Conservation (phyloP, 768 basidiomycete genomes). For the Trametes maxima region DNA sequence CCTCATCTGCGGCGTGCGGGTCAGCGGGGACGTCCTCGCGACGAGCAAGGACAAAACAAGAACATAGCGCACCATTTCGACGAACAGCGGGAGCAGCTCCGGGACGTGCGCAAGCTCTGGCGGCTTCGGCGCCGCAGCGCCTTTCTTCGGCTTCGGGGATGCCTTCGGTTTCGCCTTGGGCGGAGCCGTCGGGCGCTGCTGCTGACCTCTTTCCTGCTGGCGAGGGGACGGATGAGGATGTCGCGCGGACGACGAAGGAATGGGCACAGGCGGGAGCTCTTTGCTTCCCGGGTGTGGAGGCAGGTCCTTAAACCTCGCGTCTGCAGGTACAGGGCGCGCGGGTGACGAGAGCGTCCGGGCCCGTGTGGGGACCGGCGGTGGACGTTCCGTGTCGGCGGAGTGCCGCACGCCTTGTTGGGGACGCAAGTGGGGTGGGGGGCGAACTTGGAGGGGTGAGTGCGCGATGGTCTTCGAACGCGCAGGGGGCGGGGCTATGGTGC, state of each 20-base stretch:
- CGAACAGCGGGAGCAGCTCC: constrained; percentile 83
- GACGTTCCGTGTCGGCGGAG: constrained; percentile 13
- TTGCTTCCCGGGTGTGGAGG: constrained; percentile 40
- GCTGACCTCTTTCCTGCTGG: constrained; percentile 4
- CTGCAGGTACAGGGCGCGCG: background rate
- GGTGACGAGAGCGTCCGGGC: constrained; percentile 11
- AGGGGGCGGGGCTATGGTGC: background rate
- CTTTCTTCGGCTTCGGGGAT: constrained; percentile 42
- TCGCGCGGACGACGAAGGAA: constrained; percentile 31
- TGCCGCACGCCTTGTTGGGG: constrained; percentile 14
- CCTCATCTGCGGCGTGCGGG: constrained; percentile 34
- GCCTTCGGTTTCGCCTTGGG: constrained; percentile 17
- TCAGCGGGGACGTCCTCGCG: background rate
- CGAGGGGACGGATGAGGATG: constrained; percentile 10
- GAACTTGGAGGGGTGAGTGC: constrained; percentile 17
- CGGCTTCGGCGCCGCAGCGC: constrained; percentile 53
- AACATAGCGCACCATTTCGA: constrained; percentile 75
- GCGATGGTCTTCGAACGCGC: constrained; percentile 27
- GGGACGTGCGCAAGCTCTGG: constrained; percentile 81
- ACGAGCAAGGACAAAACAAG: background rate
- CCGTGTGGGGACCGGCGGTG: constrained; percentile 2
- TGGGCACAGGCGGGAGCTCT: constrained; percentile 46
- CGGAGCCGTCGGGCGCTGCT: background rate
- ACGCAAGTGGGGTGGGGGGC: background rate
- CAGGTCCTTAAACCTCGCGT: constrained; percentile 21